Evolutionary conservation across 768 basidiomycete genomes (phyloP).

Genomic region (Kwoniella botswanensis): DNA sequence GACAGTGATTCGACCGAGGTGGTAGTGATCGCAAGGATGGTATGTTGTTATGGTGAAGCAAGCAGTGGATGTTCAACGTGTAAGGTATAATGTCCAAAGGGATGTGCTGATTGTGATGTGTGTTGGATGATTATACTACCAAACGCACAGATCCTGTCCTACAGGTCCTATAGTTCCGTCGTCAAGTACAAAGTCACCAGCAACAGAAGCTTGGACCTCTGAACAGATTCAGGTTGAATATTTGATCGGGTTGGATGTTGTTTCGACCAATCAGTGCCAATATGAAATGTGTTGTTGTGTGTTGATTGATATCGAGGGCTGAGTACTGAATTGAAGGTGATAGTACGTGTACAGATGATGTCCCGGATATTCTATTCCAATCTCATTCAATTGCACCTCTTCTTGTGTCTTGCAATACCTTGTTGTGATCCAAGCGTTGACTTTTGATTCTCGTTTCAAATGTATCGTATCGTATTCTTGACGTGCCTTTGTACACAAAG

Average conservation of each 20-base stretch:
- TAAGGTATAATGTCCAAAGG: not conserved
- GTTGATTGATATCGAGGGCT: not conserved
- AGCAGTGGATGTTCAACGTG: not conserved
- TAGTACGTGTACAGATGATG: not conserved
- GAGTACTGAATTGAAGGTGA: not conserved
- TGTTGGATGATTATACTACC: constrained; percentile 6
- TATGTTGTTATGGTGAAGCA: not conserved
- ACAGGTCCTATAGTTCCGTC: not conserved
- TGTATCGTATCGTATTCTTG: not conserved
- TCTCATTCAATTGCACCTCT: not conserved
- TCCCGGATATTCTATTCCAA: constrained; percentile 9
- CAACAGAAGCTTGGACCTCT: not conserved
- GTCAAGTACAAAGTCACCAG: constrained; percentile 2
- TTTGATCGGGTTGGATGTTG: no score
- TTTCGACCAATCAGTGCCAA: no score
- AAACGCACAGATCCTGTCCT: not conserved
- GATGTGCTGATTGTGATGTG: not conserved
- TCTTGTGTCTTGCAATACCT: no score
- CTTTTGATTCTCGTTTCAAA: not conserved
- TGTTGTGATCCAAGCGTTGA: not conserved
- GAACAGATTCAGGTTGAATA: not conserved
- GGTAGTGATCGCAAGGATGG: not conserved
- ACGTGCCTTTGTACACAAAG: not conserved
- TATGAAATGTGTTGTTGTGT: not conserved
- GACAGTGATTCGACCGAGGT: not conserved